phyloP scores from a whole-genome alignment of 495 filamentous ascomycete genomes.

The Tuber umbilicatum region DNA sequence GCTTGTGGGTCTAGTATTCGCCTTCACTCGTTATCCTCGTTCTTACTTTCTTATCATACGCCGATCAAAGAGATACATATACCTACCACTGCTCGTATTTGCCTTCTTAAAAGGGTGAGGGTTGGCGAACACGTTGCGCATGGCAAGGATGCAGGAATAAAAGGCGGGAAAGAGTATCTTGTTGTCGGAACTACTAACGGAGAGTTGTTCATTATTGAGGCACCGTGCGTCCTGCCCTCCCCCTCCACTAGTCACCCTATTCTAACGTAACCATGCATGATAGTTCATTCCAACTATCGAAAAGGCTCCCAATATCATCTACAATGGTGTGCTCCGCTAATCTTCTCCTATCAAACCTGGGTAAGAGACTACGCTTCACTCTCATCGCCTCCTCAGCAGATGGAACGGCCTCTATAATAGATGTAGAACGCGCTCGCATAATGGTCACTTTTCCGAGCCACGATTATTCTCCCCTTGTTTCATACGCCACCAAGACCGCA shows the following conservation, averaged over 20 bases:
- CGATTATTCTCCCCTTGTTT: constrained; percentile 24
- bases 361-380: constrained; percentile 30
- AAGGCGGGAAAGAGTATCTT: constrained; percentile 39
- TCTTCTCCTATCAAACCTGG: constrained; percentile 31
- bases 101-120: constrained; percentile 35
- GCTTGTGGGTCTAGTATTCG: constrained; percentile 27
- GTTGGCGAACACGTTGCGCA: constrained; percentile 29
- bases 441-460: constrained; percentile 40
- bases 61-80: constrained; percentile 21
- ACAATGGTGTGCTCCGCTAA: constrained; percentile 22
- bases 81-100: constrained; percentile 27
- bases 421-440: constrained; percentile 35
- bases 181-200: constrained; percentile 29
- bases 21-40: constrained; percentile 30
- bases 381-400: constrained; percentile 31
- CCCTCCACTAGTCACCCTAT: background rate
- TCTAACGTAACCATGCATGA: background rate
- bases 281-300: constrained; percentile 19
- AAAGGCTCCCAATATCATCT: constrained; percentile 31
- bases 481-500: constrained; percentile 28
- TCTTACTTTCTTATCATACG: constrained; percentile 30
- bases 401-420: constrained; percentile 33
- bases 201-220: constrained; percentile 28
- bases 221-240: constrained; percentile 8
- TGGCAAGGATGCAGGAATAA: constrained; percentile 21